Conservation (phyloP, 2,329 filamentous ascomycete species). For the Bipolaris bicolor region DNA sequence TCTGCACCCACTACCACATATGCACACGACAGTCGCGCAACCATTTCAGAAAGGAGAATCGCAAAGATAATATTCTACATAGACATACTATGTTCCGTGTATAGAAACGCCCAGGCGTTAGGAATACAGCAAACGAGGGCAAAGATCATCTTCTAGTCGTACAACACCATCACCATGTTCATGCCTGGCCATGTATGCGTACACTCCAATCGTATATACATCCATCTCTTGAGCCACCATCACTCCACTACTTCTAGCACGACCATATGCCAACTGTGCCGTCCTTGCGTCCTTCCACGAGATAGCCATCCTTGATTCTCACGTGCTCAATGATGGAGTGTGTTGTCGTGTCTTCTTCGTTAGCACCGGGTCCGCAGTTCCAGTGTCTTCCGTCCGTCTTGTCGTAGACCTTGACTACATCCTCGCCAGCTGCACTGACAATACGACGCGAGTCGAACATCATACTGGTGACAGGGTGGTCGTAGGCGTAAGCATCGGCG, state of each 20-base stretch:
- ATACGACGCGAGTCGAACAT: conserved; percentile 95
- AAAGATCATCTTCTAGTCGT: conserved; percentile 5
- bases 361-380: conserved; percentile 87
- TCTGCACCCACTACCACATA: too few relatives aligned
- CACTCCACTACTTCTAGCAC: conserved; percentile 28
- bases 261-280: conserved; percentile 88
- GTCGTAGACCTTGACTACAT: conserved; percentile 97
- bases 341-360: conserved; percentile 68
- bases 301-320: conserved; percentile 89
- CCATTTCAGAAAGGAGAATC: not conserved
- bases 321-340: conserved; percentile 73
- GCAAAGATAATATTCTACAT: not conserved
- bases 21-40: too few relatives aligned
- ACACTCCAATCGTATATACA: conserved; percentile 22
- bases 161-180: conserved; percentile 19
- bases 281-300: conserved; percentile 87
- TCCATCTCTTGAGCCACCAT: not conserved
- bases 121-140: not conserved
- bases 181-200: conserved; percentile 21
- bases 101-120: not conserved
- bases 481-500: conserved; percentile 94
- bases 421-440: conserved; percentile 85
- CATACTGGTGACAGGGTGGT: conserved; percentile 90
- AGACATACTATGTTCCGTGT: not conserved
- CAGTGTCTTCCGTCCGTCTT: conserved; percentile 95